These are phyloP conservation scores for Stephania yunnanensis DNA, from an alignment of 164 flowering plant species.

Conservation along the genomic window DNA sequence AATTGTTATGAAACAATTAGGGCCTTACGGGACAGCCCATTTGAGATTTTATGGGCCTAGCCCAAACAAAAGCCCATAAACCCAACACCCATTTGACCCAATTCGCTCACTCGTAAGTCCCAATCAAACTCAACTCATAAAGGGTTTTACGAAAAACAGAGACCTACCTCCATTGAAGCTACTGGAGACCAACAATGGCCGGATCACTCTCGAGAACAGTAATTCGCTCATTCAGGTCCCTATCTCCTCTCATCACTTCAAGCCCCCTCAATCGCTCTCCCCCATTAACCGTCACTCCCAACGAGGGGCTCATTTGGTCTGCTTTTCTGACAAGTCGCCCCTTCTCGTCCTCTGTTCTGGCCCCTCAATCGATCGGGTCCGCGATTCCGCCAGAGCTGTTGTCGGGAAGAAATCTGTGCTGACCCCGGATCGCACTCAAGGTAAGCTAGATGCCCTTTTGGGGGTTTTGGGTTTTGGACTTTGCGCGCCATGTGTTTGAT, in stretches of 20 bases:
- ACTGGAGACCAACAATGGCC: constrained; percentile 20
- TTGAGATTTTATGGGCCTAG: no score
- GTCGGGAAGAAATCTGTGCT: constrained; percentile 31
- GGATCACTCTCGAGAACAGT: constrained; percentile 27
- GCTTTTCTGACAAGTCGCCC: constrained; percentile 20
- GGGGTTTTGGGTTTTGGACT: no score
- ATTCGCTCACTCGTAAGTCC: no score
- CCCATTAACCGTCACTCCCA: not conserved
- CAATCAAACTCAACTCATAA: no score
- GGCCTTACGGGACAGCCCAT: no score
- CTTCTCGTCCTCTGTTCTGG: constrained; percentile 44
- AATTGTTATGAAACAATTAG: no score
- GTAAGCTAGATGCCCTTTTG: constrained; percentile 27
- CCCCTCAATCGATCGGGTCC: constrained; percentile 48
- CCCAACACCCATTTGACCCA: no score
- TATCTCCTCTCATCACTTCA: constrained; percentile 2
- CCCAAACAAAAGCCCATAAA: no score
- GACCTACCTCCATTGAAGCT: not conserved
- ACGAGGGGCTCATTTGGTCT: constrained; percentile 3
- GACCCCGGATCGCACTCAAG: constrained; percentile 46
- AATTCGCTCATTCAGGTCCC: constrained; percentile 28
- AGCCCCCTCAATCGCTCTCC: no score
- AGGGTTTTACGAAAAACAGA: not conserved
- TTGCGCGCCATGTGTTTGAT: not conserved
- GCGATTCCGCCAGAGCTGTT: constrained; percentile 53